Evolutionary conservation across 441 rosid species (phyloP), one percentile per base, ranked within the genome.

Genomic region (Populus hybrid): DNA sequence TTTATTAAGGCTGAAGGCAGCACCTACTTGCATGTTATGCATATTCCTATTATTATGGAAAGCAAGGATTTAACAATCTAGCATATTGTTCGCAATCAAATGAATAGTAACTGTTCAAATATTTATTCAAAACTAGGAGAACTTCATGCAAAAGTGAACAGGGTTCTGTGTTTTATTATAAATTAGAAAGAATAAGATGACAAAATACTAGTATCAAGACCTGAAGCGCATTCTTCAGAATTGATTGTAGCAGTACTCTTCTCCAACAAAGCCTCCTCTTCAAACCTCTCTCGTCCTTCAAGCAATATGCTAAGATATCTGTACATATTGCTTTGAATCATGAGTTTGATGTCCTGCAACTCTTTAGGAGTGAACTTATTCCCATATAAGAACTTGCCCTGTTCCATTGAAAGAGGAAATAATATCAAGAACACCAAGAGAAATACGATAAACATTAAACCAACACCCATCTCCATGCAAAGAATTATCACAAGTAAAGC

Each of bases 241-340:
- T 81, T 69, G 11, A 38, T 19, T 42, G 72, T 23, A 50, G 57
- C 19, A 42, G 73, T 66, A 75, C 28, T 38, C 38, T 65, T 77
- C 75, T 71, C 79, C 65, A 16, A 7, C 69, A 84, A 64, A 50
- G 86, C 87, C 80, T 89, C 93, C 84, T 89, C 93, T 81, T 89
- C 93, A 80, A 89, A 89, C 53, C 85, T 83, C 76, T 89, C 93
- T 38, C 93, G 82, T 26, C 91, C 91, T 76, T 88, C 93, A 30
- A 88, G 87, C 77, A 90, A 83, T 72, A 88, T 81, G 84, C 93
- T 88, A 67, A 90, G 91, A 80, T 88, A 90, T 76, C 78, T 84
- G 82, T 88, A 89, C 89, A 89, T 79, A 70, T 86, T 87, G 78
- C 93, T 88, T 79, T 90, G 93, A 79, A 90, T 90, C 90, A 90